phyloP scores from a whole-genome alignment of 495 filamentous ascomycete species.

The Eremomyces bilateralis region DNA sequence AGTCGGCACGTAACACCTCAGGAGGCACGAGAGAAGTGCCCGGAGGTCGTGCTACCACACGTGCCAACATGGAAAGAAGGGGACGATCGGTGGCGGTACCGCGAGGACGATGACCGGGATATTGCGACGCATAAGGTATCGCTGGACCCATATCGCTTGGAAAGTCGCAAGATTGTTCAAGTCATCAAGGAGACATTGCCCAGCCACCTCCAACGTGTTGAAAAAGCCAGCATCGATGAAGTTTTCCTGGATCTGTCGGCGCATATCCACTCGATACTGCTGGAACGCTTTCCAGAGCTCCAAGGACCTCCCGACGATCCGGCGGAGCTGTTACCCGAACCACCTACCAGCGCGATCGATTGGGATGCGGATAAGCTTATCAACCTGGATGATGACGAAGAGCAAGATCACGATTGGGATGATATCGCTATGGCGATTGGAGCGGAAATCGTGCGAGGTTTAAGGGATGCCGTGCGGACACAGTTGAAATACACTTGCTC shows the following conservation, averaged over 20 bases:
- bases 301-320: conserved; percentile 41
- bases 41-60: conserved; percentile 67
- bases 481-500: conserved; percentile 73
- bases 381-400: conserved; percentile 49
- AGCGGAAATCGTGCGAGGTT: conserved; percentile 64
- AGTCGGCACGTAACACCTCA: conserved; percentile 46
- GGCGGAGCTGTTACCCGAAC: conserved; percentile 46
- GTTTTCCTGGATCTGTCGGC: conserved; percentile 82
- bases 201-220: conserved; percentile 44
- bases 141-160: conserved; percentile 73
- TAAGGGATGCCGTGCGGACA: conserved; percentile 44
- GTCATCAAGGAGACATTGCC: conserved; percentile 56
- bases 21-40: conserved; percentile 80
- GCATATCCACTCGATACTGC: conserved; percentile 51
- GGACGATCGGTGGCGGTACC: conserved; percentile 76
- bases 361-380: conserved; percentile 67
- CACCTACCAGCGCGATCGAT: conserved; percentile 51
- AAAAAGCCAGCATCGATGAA: conserved; percentile 84
- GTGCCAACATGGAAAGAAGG: conserved; percentile 92
- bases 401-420: conserved; percentile 86
- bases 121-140: conserved; percentile 84
- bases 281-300: conserved; percentile 63
- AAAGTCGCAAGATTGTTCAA: conserved; percentile 63
- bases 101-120: conserved; percentile 47
- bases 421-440: conserved; percentile 72